These are phyloP conservation scores for Alloteropsis angusta DNA, from an alignment of 202 grass and related monocot species.

Conservation along the genomic window DNA sequence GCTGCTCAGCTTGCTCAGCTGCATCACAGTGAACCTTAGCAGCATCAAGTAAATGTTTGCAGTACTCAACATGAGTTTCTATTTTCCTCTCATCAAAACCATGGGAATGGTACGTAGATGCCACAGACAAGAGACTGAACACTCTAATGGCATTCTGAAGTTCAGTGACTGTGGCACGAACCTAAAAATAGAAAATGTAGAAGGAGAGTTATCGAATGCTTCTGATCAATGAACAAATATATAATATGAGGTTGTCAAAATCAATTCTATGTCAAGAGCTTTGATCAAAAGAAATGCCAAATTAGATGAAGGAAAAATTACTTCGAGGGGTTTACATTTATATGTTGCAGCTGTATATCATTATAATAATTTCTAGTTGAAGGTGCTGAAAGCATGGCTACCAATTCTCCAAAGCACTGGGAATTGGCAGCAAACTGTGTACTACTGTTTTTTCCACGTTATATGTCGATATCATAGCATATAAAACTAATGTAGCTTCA, in stretches of 20 bases:
- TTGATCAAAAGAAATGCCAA: neutral
- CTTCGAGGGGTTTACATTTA: neutral
- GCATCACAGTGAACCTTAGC: conserved; percentile 92
- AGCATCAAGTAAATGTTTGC: conserved; percentile 89
- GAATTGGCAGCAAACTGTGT: neutral
- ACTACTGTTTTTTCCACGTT: neutral
- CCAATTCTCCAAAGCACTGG: neutral
- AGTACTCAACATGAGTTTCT: conserved; percentile 92
- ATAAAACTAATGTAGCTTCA: neutral
- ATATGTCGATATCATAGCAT: neutral
- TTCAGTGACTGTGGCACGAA: conserved; percentile 77
- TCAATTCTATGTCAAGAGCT: neutral
- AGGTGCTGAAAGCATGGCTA: neutral
- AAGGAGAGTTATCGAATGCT: neutral
- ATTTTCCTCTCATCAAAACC: conserved; percentile 98
- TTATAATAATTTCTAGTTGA: neutral
- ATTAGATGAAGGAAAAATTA: neutral
- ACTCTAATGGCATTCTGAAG: conserved; percentile 89
- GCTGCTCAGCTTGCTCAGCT: conserved; percentile 86
- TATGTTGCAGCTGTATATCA: neutral
- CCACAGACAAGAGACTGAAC: conserved; percentile 71
- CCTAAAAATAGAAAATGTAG: conserved; percentile 30
- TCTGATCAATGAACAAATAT: neutral
- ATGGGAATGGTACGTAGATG: conserved; percentile 75
- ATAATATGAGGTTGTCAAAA: neutral